Conservation (phyloP, 192 early-diverging fungal genomes). For the Backusella psychrophila region DNA sequence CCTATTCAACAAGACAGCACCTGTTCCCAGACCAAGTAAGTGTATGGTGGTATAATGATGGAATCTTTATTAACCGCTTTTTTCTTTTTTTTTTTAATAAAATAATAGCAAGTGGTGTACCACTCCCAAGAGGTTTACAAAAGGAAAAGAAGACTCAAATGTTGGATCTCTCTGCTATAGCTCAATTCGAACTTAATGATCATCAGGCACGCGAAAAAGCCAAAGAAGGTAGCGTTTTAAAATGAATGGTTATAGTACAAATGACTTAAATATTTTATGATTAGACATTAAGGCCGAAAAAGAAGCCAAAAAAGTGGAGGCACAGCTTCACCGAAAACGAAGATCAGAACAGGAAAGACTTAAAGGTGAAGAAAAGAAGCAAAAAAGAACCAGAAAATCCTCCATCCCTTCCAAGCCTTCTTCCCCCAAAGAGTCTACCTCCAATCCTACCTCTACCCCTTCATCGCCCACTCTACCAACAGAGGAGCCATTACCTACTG, state of each 20-base stretch:
- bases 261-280: neutral
- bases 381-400: neutral
- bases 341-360: neutral
- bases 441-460: neutral
- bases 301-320: neutral
- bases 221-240: slow-evolving; percentile 4
- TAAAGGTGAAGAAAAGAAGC: neutral
- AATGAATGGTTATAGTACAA: neutral
- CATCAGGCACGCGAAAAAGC: neutral
- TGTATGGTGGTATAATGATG: neutral
- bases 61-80: neutral
- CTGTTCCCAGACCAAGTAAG: slow-evolving; percentile 3
- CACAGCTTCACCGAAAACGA: neutral
- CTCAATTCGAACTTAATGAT: slow-evolving; percentile 20
- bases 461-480: neutral
- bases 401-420: neutral
- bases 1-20: neutral
- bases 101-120: neutral
- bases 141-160: slow-evolving; percentile 21
- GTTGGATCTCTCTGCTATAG: slow-evolving; percentile 24
- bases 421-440: neutral
- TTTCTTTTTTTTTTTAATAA: slow-evolving; percentile 20
- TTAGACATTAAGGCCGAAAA: neutral
- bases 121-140: slow-evolving; percentile 21
- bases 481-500: neutral